A percentile compares a stretch with the other conserved stretches of the same genome.
phyloP scores from a whole-genome alignment of 768 basidiomycete species.

The Boletus subparvulus region DNA sequence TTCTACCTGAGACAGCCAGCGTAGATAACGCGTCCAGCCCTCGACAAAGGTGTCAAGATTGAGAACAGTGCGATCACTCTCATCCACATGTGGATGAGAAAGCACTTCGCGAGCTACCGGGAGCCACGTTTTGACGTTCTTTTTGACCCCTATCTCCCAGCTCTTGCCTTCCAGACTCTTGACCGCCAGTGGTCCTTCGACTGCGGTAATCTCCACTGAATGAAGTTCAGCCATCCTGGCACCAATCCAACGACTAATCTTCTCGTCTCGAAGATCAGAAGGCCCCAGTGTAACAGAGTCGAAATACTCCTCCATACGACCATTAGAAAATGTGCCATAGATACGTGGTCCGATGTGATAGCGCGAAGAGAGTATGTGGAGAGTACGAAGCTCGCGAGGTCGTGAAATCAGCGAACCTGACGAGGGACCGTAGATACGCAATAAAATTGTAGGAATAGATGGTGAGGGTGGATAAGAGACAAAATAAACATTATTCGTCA shows the following conservation, averaged over 20 bases:
- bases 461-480: constrained; percentile 66
- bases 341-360: constrained; percentile 90
- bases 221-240: constrained; percentile 95
- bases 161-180: constrained; percentile 44
- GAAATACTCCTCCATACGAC: constrained; percentile 94
- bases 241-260: constrained; percentile 84
- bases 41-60: constrained; percentile 62
- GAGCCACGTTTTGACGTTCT: constrained; percentile 74
- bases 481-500: constrained; percentile 98
- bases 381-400: constrained; percentile 77
- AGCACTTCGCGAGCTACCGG: constrained; percentile 72
- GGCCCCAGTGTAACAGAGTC: constrained; percentile 79
- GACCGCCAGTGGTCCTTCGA: constrained; percentile 48
- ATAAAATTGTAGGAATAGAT: constrained; percentile 64
- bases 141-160: constrained; percentile 59
- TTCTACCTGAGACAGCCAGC: constrained; percentile 67
- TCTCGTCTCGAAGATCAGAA: constrained; percentile 72
- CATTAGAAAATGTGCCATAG: constrained; percentile 94
- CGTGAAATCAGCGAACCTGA: constrained; percentile 87
- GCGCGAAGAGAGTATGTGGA: constrained; percentile 84
- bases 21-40: constrained; percentile 67
- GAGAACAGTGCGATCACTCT: constrained; percentile 49
- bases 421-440: constrained; percentile 91
- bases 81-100: constrained; percentile 50
- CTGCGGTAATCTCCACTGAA: constrained; percentile 75